phyloP scores from a whole-genome alignment of 2,329 filamentous ascomycete genomes.

The Pseudogymnoascus sp. region DNA sequence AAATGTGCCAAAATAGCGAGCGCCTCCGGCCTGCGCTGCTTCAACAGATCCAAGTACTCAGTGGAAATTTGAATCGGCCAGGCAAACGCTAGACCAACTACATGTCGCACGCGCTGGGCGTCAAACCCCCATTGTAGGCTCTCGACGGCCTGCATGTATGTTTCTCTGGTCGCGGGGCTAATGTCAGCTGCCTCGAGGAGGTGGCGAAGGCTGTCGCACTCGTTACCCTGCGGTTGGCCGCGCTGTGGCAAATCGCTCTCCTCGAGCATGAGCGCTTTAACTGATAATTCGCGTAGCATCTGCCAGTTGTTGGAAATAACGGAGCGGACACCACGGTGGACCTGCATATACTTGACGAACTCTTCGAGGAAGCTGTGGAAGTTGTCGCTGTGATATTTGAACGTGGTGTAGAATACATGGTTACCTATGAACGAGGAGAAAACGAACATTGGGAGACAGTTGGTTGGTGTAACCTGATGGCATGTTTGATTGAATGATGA shows the following conservation, averaged over 20 bases:
- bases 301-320: conserved; percentile 20
- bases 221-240: not conserved
- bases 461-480: conserved; percentile 18
- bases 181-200: conserved; percentile 11
- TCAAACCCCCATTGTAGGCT: conserved; percentile 19
- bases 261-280: conserved; percentile 20
- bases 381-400: conserved; percentile 24
- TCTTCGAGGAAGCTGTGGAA: conserved; percentile 27
- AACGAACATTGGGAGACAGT: conserved; percentile 28
- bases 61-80: conserved; percentile 32
- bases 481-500: conserved; percentile 26
- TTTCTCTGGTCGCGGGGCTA: conserved; percentile 3
- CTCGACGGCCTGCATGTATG: conserved; percentile 12
- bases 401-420: conserved; percentile 33
- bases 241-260: not conserved
- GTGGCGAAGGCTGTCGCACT: conserved; percentile 11
- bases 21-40: conserved; percentile 28
- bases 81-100: conserved; percentile 22
- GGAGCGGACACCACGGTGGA: conserved; percentile 27
- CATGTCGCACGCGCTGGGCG: not conserved
- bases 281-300: conserved; percentile 20
- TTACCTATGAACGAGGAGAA: conserved; percentile 30
- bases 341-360: conserved; percentile 27
- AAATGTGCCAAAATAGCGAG: conserved; percentile 33
- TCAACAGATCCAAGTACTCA: conserved; percentile 28